Percentiles rank a stretch among this genome's conserved stretches.
phyloP scores from a whole-genome alignment of 2,329 filamentous ascomycete genomes.

The Dactylellina drechsleri region DNA sequence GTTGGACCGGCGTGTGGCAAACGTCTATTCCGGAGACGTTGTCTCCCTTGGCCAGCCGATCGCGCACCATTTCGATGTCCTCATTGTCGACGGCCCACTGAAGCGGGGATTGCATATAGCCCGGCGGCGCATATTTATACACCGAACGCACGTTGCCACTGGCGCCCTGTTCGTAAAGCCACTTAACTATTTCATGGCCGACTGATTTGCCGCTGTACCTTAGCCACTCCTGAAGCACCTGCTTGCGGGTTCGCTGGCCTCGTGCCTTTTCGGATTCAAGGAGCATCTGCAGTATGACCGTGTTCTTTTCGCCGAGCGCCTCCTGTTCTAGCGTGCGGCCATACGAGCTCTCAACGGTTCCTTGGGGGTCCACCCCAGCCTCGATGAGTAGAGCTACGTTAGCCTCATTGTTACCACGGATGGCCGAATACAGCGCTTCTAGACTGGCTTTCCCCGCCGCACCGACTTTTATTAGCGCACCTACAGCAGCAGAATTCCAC shows the following conservation, averaged over 20 bases:
- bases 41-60: constrained; percentile 19
- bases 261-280: constrained; percentile 18
- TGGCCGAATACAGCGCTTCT: constrained; percentile 7
- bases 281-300: constrained; percentile 11
- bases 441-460: constrained; percentile 4
- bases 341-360: background rate
- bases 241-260: constrained; percentile 13
- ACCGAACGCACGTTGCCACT: constrained; percentile 12
- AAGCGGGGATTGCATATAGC: constrained; percentile 18
- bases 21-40: constrained; percentile 5
- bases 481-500: constrained; percentile 2
- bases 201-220: constrained; percentile 16
- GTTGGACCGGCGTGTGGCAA: constrained; percentile 18
- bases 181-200: constrained; percentile 16
- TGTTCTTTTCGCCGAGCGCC: constrained; percentile 9
- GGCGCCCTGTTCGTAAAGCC: constrained; percentile 24
- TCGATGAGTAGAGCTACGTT: constrained; percentile 8
- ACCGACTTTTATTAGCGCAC: constrained; percentile 8
- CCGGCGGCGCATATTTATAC: constrained; percentile 19
- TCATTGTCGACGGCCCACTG: constrained; percentile 24
- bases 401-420: constrained; percentile 1
- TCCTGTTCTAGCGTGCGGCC: constrained; percentile 7
- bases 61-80: constrained; percentile 16
- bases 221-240: constrained; percentile 22
- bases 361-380: constrained; percentile 9